Evolutionary conservation across 2,329 filamentous ascomycete species (phyloP).

Genomic region (Cladosporium phlei): DNA sequence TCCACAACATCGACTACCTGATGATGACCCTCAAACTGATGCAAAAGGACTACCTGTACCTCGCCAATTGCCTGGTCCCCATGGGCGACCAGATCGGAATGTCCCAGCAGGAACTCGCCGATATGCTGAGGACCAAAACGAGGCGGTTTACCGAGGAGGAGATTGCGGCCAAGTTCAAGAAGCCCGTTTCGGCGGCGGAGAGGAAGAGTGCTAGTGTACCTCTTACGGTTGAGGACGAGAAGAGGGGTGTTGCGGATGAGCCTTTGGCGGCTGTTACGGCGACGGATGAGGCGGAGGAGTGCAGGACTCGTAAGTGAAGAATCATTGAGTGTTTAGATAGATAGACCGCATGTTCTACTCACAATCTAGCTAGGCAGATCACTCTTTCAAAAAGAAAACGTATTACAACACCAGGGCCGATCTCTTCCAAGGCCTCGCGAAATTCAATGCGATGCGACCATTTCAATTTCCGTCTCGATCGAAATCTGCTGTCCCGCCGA

Average conservation of each 20-base stretch:
- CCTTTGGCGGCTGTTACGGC: not conserved
- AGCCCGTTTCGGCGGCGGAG: not conserved
- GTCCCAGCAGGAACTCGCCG: slow-evolving; percentile 58
- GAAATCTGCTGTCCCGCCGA: too few species aligned
- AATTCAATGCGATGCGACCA: too few species aligned
- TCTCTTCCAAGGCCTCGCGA: too few species aligned
- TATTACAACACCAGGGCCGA: too few species aligned
- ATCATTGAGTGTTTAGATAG: too few species aligned
- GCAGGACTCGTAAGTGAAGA: not conserved
- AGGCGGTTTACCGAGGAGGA: slow-evolving; percentile 61
- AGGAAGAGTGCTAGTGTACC: slow-evolving; percentile 1
- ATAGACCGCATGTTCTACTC: too few species aligned
- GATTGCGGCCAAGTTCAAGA: slow-evolving; percentile 53
- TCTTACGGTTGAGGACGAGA: not conserved
- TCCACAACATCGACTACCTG: slow-evolving; percentile 76
- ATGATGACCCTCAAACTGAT: slow-evolving; percentile 67
- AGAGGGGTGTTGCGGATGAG: not conserved
- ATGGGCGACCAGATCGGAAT: slow-evolving; percentile 67
- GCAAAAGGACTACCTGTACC: slow-evolving; percentile 64
- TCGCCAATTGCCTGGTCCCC: slow-evolving; percentile 68
- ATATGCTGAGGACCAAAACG: slow-evolving; percentile 62
- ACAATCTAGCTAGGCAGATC: too few species aligned
- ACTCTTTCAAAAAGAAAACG: too few species aligned
- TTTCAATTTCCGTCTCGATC: too few species aligned
- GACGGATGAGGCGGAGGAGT: not conserved